Conservation (phyloP, 2,329 filamentous ascomycete genomes). For the Neonectria neomacrospora region DNA sequence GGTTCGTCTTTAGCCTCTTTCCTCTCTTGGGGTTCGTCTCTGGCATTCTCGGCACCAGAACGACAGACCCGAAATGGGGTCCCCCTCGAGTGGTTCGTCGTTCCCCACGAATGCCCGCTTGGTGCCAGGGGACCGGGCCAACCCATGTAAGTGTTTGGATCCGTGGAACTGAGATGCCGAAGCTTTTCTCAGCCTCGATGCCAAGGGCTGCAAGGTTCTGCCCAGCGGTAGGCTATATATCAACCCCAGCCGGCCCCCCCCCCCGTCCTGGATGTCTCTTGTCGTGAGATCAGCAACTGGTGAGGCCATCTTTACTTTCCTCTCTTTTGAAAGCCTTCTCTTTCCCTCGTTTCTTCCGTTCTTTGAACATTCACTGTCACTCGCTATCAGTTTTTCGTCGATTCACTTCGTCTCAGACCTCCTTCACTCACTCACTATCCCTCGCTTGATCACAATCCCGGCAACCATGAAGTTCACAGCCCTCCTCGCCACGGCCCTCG, state of each 20-base stretch:
- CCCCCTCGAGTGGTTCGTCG: background rate
- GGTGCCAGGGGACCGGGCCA: conserved; percentile 1
- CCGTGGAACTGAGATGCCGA: conserved; percentile 13
- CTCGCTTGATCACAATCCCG: background rate
- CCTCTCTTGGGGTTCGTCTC: background rate
- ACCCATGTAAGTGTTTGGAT: background rate
- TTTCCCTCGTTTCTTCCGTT: conserved; percentile 21
- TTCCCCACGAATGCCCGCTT: conserved; percentile 2
- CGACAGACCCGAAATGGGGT: background rate
- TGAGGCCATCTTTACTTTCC: conserved; percentile 13
- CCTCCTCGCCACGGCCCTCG: conserved; percentile 36
- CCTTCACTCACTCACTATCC: background rate
- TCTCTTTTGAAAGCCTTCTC: conserved; percentile 6
- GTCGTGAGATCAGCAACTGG: background rate
- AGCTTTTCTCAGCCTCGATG: background rate
- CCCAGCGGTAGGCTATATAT: conserved; percentile 14
- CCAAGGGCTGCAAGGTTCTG: background rate
- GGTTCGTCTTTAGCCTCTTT: background rate
- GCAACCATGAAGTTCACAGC: conserved; percentile 43
- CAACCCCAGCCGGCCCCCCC: conserved; percentile 2
- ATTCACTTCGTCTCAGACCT: conserved; percentile 1
- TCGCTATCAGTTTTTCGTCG: conserved; percentile 10
- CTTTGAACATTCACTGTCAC: conserved; percentile 11
- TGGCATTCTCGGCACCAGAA: conserved; percentile 9
- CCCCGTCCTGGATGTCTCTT: background rate